Evolutionary conservation across 148 eudicot species (phyloP), one percentile per base, ranked within the genome.

Genomic region (Nyssa sinensis): DNA sequence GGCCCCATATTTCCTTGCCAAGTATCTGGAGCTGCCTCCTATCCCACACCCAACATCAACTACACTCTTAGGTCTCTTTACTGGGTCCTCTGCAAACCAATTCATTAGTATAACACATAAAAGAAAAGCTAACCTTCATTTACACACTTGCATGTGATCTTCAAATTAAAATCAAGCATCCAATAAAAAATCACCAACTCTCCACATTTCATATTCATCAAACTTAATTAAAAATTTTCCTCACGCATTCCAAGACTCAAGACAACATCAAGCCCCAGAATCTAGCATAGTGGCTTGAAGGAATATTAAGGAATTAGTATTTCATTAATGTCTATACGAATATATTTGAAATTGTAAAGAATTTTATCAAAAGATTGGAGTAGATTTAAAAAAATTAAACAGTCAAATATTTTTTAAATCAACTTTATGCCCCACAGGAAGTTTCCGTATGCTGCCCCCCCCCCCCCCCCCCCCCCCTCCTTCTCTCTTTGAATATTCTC

Each of bases 21-120:
- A 69, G 79, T 89, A 93, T 67, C 98, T 82, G 8, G 96, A 93
- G 79, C 96, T 93, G 17, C 98, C 98, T 53, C 98, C 98, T 51
- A 93, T 93, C 51, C 98, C 98, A 80, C 98, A 93, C 41, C 98
- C 98, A 47, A 93, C 91, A 82, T 93, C 98, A 49, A 93, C 92
- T 64, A 91, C 80, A 30, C 37, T 64, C 44, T 63, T 84, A 30
- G 96, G 98, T 73, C 70, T 82, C 64, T 44, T 70, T 44, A 24
- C 30, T 27, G 88, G 80, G 47, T 93, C 93, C 37, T 87, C 97
- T 93, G 90, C 83, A 81, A 73, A 65, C 23, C 21, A 33, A 71
- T 57, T 28, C 29, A 35, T 49, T 17, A 41, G 55, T 8, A 67
- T 24, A 51, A 31, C 63, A 29, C 21, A 32, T 65, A 17, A 70